Conservation (phyloP, 345 rosid genomes). For the Eucalyptus caleyi region DNA sequence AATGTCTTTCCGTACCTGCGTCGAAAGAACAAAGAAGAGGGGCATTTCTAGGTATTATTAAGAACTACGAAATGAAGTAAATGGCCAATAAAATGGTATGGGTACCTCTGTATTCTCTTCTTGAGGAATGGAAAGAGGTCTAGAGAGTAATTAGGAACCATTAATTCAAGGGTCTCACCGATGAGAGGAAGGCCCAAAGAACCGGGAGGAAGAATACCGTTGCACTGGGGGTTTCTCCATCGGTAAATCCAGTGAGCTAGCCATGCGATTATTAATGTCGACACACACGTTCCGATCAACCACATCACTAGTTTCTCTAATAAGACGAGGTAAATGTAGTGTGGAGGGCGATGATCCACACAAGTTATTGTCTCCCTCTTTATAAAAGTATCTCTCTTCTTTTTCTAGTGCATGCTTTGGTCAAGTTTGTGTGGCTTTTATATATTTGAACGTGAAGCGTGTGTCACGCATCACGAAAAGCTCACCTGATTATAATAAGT, state of each 20-base stretch:
- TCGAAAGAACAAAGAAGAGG: neutral
- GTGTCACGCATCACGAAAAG: too few relatives aligned
- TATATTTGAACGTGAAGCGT: too few relatives aligned
- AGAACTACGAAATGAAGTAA: neutral
- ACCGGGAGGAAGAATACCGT: conserved; percentile 15
- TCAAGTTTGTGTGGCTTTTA: neutral
- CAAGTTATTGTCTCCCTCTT: neutral
- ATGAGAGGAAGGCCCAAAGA: conserved; percentile 14
- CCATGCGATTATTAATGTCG: neutral
- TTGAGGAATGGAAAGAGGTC: conserved; percentile 16
- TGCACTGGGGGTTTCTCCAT: conserved; percentile 10
- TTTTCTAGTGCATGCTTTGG: neutral
- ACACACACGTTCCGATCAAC: neutral
- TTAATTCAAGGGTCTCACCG: conserved; percentile 13
- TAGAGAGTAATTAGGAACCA: conserved; percentile 4
- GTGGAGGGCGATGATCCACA: neutral
- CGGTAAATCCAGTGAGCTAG: neutral
- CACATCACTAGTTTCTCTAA: neutral
- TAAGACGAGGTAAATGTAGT: neutral
- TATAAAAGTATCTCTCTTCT: neutral
- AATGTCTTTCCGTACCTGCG: conserved; percentile 9
- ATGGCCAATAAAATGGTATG: neutral
- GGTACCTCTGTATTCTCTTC: conserved; percentile 4
- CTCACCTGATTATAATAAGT: too few relatives aligned
- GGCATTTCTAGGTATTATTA: neutral